Evolutionary conservation across 2,329 filamentous ascomycete species (phyloP).

Genomic region (Fusarium anguioides): DNA sequence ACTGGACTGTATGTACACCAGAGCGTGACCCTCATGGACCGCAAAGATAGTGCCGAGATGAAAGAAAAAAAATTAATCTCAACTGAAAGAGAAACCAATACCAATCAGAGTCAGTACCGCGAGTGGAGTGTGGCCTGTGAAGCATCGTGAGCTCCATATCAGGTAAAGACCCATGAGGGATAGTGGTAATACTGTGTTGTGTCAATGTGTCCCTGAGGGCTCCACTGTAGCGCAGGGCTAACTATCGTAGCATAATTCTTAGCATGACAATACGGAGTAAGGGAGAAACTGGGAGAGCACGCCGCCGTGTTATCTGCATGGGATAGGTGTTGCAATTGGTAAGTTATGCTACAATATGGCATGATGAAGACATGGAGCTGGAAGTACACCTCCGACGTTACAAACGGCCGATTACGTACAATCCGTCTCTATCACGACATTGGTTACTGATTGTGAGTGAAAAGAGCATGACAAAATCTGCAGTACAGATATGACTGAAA

Average conservation of each 20-base stretch:
- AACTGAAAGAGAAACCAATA: constrained; percentile 23
- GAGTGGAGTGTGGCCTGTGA: constrained; percentile 32
- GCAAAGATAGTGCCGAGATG: constrained; percentile 24
- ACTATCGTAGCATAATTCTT: constrained; percentile 34
- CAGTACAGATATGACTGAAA: no score
- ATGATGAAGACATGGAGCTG: constrained; percentile 31
- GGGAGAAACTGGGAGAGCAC: constrained; percentile 36
- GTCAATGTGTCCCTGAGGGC: constrained; percentile 9
- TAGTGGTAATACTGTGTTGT: no score
- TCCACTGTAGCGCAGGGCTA: constrained; percentile 37
- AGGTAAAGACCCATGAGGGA: constrained; percentile 30
- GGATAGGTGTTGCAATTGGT: constrained; percentile 27
- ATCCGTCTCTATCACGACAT: constrained; percentile 23
- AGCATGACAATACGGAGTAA: constrained; percentile 35
- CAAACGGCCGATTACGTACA: constrained; percentile 43
- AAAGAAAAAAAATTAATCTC: constrained; percentile 32
- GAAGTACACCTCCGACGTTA: constrained; percentile 28
- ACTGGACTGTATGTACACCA: neutral
- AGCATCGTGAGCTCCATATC: constrained; percentile 42
- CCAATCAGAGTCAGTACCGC: constrained; percentile 4
- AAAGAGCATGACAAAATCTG: constrained; percentile 25
- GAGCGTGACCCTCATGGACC: constrained; percentile 7
- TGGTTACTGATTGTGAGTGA: constrained; percentile 27
- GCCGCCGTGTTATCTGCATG: constrained; percentile 15
- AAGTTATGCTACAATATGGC: constrained; percentile 25